Conservation (phyloP, 176 grass and related monocot species). For the Rhipidocladum racemiflorum region DNA sequence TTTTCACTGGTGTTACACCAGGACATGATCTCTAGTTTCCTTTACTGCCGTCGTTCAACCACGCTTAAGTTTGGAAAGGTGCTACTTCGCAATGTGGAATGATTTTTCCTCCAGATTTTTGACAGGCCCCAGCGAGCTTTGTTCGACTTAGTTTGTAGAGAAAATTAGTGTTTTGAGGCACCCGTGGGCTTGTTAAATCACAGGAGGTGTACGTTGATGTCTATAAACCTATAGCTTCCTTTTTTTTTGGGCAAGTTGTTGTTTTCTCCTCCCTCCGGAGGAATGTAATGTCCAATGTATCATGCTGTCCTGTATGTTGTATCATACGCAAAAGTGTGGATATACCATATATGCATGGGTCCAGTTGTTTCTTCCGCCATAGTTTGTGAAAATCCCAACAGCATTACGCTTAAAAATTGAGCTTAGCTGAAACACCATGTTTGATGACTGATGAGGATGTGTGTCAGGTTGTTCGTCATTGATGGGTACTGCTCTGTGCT, state of each 20-base stretch:
- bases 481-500: too few species aligned
- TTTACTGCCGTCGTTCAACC: slow-evolving; percentile 6
- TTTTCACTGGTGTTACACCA: slow-evolving; percentile 46
- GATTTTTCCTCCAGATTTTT: slow-evolving; percentile 79
- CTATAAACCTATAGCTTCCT: slow-evolving; percentile 20
- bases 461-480: too few species aligned
- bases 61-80: slow-evolving; percentile 23
- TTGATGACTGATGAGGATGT: too few species aligned
- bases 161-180: slow-evolving; percentile 47
- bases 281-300: slow-evolving; percentile 49
- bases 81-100: slow-evolving; percentile 28
- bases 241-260: neutral
- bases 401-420: neutral
- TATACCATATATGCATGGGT: neutral
- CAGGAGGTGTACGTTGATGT: slow-evolving; percentile 38
- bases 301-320: neutral
- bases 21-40: slow-evolving; percentile 19
- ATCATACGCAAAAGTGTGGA: neutral
- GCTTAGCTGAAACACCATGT: neutral
- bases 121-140: slow-evolving; percentile 49
- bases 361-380: neutral
- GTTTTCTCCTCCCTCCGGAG: slow-evolving; percentile 37
- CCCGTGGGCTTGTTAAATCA: slow-evolving; percentile 66
- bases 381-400: neutral
- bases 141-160: slow-evolving; percentile 27